Percentiles rank a stretch among this genome's conserved stretches.
These are phyloP conservation scores for Penicillium canariense DNA, from an alignment of 495 filamentous ascomycete species.

Conservation along the genomic window DNA sequence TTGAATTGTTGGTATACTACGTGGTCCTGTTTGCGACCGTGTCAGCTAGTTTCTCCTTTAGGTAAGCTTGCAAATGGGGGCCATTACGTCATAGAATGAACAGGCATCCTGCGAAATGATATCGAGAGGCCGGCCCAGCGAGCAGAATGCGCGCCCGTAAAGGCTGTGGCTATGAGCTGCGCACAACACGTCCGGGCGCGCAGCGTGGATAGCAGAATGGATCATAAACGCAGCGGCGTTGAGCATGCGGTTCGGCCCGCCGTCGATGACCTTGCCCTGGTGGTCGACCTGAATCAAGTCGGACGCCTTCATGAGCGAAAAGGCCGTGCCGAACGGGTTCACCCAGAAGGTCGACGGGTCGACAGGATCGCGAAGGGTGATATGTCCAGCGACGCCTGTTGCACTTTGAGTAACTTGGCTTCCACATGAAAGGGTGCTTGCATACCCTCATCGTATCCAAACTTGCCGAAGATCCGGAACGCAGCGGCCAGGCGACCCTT, in stretches of 20 bases:
- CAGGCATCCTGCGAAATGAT: slow-evolving; percentile 72
- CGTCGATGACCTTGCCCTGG: slow-evolving; percentile 63
- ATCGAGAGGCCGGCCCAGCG: slow-evolving; percentile 65
- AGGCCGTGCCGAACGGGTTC: slow-evolving; percentile 73
- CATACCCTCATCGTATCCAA: slow-evolving; percentile 60
- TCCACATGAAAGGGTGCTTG: background rate
- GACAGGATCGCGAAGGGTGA: slow-evolving; percentile 65
- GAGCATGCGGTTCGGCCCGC: slow-evolving; percentile 58
- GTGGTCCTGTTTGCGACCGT: slow-evolving; percentile 49
- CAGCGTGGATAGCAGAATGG: slow-evolving; percentile 64
- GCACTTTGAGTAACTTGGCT: background rate
- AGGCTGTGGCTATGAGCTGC: slow-evolving; percentile 72
- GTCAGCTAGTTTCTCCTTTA: slow-evolving; percentile 10
- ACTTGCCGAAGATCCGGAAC: slow-evolving; percentile 68
- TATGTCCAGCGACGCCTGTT: slow-evolving; percentile 56
- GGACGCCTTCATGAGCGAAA: slow-evolving; percentile 64
- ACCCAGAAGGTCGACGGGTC: slow-evolving; percentile 73
- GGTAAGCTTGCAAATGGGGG: background rate
- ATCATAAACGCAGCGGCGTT: slow-evolving; percentile 72
- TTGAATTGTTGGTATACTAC: slow-evolving; percentile 65
- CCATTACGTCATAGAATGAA: slow-evolving; percentile 57
- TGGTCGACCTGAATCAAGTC: slow-evolving; percentile 72
- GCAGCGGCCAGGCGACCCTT: slow-evolving; percentile 66
- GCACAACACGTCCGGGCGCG: slow-evolving; percentile 68
- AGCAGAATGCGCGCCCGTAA: slow-evolving; percentile 66